These are phyloP conservation scores for Bimuria novae-zelandiae DNA, from an alignment of 2,329 filamentous ascomycete genomes.

Conservation along the genomic window DNA sequence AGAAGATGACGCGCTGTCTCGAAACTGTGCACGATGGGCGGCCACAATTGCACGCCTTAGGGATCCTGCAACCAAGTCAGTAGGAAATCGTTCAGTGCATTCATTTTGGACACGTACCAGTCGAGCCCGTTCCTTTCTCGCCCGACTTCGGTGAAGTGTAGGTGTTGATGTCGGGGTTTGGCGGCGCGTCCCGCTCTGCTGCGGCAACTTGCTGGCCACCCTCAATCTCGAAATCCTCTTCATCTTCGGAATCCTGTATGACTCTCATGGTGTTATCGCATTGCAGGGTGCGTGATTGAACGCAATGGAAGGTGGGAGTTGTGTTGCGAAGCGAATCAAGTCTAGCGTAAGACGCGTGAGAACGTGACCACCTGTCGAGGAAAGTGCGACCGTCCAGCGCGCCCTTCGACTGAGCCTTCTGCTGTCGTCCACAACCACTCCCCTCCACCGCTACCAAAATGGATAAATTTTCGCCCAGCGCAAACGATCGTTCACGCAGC, in stretches of 20 bases:
- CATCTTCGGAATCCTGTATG: slow-evolving; percentile 46
- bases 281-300: neutral
- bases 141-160: slow-evolving; percentile 11
- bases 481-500: slow-evolving; percentile 24
- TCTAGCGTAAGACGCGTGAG: slow-evolving; percentile 23
- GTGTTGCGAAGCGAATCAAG: neutral
- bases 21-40: slow-evolving; percentile 33
- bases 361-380: slow-evolving; percentile 19
- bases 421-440: neutral
- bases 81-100: neutral
- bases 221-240: slow-evolving; percentile 33
- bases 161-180: slow-evolving; percentile 13
- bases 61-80: slow-evolving; percentile 24
- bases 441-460: slow-evolving; percentile 19
- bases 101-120: slow-evolving; percentile 25
- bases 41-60: slow-evolving; percentile 29
- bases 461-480: slow-evolving; percentile 34
- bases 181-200: slow-evolving; percentile 21
- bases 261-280: slow-evolving; percentile 23
- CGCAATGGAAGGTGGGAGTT: neutral
- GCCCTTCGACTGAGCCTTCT: neutral
- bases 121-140: slow-evolving; percentile 32
- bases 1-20: slow-evolving; percentile 9
- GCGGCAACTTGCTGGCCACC: slow-evolving; percentile 13
- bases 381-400: neutral